These are phyloP conservation scores for Huntiella omanensis DNA, from an alignment of 2,329 filamentous ascomycete genomes.

Conservation along the genomic window DNA sequence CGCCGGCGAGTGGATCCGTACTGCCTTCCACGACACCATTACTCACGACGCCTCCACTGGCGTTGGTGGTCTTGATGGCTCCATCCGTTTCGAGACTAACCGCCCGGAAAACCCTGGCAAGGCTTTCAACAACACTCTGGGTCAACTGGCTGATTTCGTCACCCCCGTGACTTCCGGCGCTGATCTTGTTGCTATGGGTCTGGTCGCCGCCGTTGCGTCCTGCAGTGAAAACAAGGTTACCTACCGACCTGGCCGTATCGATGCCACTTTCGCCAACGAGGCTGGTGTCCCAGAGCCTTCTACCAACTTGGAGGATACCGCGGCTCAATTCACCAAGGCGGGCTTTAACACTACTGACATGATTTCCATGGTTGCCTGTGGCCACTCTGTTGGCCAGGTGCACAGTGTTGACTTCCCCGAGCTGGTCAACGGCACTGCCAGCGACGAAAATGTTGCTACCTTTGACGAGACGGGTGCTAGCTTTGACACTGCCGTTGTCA, in stretches of 20 bases:
- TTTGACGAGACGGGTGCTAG: slow-evolving; percentile 20
- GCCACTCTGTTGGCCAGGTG: slow-evolving; percentile 23
- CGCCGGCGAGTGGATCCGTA: slow-evolving; percentile 18
- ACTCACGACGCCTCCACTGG: slow-evolving; percentile 16
- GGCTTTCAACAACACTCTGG: slow-evolving; percentile 17
- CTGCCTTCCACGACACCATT: slow-evolving; percentile 17
- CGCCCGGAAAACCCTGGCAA: slow-evolving; percentile 16
- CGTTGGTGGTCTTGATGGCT: slow-evolving; percentile 17
- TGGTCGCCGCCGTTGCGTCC: slow-evolving; percentile 14
- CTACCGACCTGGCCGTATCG: slow-evolving; percentile 17
- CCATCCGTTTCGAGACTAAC: slow-evolving; percentile 17
- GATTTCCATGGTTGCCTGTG: slow-evolving; percentile 20
- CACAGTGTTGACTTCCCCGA: slow-evolving; percentile 21
- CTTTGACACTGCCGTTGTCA: slow-evolving; percentile 26
- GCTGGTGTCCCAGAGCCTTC: slow-evolving; percentile 18
- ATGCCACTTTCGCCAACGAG: slow-evolving; percentile 17
- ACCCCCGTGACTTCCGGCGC: slow-evolving; percentile 14
- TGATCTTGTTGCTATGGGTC: slow-evolving; percentile 19
- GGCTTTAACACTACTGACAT: slow-evolving; percentile 19
- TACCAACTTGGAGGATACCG: slow-evolving; percentile 15
- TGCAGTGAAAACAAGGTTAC: slow-evolving; percentile 14
- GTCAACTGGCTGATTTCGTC: slow-evolving; percentile 14
- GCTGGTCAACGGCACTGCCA: slow-evolving; percentile 19
- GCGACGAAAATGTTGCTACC: slow-evolving; percentile 18
- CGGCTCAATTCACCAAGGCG: slow-evolving; percentile 16